Evolutionary conservation across 805 yeast genomes (phyloP).

Genomic region (Kluyveromyces nonfermentans): DNA sequence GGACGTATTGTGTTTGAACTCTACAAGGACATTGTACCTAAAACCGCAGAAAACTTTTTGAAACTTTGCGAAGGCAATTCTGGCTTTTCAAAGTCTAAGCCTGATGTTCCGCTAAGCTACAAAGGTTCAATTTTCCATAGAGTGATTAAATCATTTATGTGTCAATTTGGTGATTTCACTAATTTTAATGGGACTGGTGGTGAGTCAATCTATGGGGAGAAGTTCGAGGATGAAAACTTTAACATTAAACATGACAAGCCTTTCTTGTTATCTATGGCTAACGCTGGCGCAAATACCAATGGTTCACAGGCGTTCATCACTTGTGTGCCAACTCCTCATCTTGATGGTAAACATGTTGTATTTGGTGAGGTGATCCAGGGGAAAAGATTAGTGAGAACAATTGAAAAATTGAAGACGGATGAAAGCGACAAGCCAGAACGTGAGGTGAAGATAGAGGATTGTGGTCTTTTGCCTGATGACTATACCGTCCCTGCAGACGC

Average conservation of each 20-base stretch:
- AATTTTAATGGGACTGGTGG: slow-evolving; percentile 68
- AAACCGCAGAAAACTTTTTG: slow-evolving; percentile 83
- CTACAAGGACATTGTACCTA: slow-evolving; percentile 66
- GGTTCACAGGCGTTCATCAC: slow-evolving; percentile 96
- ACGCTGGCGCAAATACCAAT: slow-evolving; percentile 90
- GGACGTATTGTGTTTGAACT: slow-evolving; percentile 80
- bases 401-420: slow-evolving; percentile 61
- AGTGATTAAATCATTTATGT: slow-evolving; percentile 81
- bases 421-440: slow-evolving; percentile 59
- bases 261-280: slow-evolving; percentile 90
- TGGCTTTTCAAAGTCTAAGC: slow-evolving; percentile 33
- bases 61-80: slow-evolving; percentile 82
- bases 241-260: slow-evolving; percentile 69
- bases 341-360: slow-evolving; percentile 93
- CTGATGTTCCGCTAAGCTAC: slow-evolving; percentile 50
- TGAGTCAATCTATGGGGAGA: slow-evolving; percentile 73
- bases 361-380: slow-evolving; percentile 86
- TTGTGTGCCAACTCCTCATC: slow-evolving; percentile 86
- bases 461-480: slow-evolving; percentile 67
- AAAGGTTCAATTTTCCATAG: slow-evolving; percentile 90
- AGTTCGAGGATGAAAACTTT: slow-evolving; percentile 88
- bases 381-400: slow-evolving; percentile 64
- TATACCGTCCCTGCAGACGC: slow-evolving; percentile 39
- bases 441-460: slow-evolving; percentile 63
- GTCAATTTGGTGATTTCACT: slow-evolving; percentile 94